These are phyloP conservation scores for Starmerella apicola DNA, from an alignment of 805 yeast genomes.

Conservation along the genomic window DNA sequence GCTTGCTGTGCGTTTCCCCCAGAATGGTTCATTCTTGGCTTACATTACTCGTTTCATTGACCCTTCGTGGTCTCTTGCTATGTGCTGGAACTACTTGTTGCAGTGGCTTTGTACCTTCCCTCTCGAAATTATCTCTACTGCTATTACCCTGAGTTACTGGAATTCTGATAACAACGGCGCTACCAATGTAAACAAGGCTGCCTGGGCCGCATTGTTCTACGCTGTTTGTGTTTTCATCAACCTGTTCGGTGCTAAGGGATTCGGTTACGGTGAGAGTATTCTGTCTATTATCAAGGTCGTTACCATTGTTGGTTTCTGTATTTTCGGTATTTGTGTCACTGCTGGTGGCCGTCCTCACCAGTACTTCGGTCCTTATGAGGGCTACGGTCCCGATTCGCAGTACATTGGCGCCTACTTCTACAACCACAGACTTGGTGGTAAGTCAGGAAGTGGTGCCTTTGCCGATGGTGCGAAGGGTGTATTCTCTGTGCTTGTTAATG, in stretches of 20 bases:
- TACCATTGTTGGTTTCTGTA: conserved; percentile 51
- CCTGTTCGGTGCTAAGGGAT: conserved; percentile 46
- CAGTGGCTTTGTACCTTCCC: conserved; percentile 53
- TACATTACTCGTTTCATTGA: conserved; percentile 48
- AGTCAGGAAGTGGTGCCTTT: conserved; percentile 70
- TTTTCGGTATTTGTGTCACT: conserved; percentile 39
- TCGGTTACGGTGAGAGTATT: conserved; percentile 61
- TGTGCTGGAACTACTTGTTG: conserved; percentile 55
- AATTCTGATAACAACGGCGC: conserved; percentile 27
- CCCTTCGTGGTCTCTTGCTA: conserved; percentile 52
- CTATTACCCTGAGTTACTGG: conserved; percentile 46
- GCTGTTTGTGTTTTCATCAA: conserved; percentile 38
- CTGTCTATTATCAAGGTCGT: conserved; percentile 46
- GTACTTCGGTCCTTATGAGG: conserved; percentile 5
- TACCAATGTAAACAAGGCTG: conserved; percentile 36
- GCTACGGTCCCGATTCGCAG: conserved; percentile 46
- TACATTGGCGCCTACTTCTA: conserved; percentile 44
- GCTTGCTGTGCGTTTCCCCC: conserved; percentile 51
- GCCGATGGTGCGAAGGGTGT: conserved; percentile 57
- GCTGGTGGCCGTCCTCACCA: conserved; percentile 34
- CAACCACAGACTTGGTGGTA: too few species aligned
- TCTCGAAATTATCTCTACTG: conserved; percentile 47
- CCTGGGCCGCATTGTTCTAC: conserved; percentile 47
- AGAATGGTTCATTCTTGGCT: conserved; percentile 44
- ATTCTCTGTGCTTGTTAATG: conserved; percentile 59